These are phyloP conservation scores for Pseudogymnoascus sp. DNA, from an alignment of 2,329 filamentous ascomycete genomes.

Conservation along the genomic window DNA sequence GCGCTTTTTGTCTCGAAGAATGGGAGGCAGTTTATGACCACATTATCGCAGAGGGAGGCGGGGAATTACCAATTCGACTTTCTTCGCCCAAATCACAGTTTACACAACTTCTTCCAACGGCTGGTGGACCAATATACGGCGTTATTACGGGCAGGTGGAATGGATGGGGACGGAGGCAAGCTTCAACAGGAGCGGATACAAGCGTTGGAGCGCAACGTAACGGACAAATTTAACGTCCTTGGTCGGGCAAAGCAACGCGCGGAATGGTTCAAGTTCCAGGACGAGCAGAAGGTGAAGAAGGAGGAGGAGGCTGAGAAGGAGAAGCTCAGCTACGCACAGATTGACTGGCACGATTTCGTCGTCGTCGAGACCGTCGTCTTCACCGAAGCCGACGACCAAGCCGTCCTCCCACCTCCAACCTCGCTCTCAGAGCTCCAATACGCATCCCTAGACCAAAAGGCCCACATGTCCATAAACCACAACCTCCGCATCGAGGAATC, in stretches of 20 bases:
- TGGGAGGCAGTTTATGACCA: conserved; percentile 84
- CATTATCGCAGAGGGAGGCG: conserved; percentile 77
- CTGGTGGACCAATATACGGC: conserved; percentile 90
- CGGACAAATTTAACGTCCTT: conserved; percentile 73
- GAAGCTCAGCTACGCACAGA: conserved; percentile 65
- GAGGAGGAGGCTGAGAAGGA: conserved; percentile 82
- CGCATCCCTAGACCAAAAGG: conserved; percentile 90
- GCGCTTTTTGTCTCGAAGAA: conserved; percentile 90
- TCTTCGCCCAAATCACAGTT: conserved; percentile 85
- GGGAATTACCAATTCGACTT: conserved; percentile 96
- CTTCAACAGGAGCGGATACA: conserved; percentile 63
- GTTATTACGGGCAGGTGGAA: conserved; percentile 58
- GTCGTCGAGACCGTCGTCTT: conserved; percentile 94
- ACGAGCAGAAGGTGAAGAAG: conserved; percentile 77
- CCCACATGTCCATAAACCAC: conserved; percentile 70
- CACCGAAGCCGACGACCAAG: conserved; percentile 76
- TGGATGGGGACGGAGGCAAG: conserved; percentile 53
- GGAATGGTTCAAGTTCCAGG: conserved; percentile 78
- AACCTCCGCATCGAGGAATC: conserved; percentile 89
- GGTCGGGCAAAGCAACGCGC: conserved; percentile 75
- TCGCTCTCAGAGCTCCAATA: conserved; percentile 87
- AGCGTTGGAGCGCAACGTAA: conserved; percentile 64
- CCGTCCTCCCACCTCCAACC: conserved; percentile 79
- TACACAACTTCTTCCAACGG: conserved; percentile 91
- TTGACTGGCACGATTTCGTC: conserved; percentile 97